Evolutionary conservation across 805 yeast genomes (phyloP).

Genomic region (Suhomyces prunicola): DNA sequence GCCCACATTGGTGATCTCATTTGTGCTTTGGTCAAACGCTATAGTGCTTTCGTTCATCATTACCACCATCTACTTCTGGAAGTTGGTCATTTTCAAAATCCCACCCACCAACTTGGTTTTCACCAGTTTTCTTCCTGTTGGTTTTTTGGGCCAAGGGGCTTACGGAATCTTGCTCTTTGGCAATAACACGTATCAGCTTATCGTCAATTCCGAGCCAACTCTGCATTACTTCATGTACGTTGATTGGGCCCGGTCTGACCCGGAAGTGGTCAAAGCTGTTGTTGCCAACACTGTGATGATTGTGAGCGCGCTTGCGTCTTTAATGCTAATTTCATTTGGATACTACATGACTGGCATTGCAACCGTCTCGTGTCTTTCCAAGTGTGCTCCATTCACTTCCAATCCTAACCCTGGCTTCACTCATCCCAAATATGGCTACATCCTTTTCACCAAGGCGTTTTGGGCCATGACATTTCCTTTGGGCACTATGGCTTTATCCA

Average conservation of each 20-base stretch:
- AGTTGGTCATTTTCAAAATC: constrained; percentile 53
- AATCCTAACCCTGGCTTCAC: constrained; percentile 21
- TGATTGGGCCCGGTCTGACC: background rate
- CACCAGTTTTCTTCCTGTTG: constrained; percentile 75
- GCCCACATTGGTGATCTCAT: constrained; percentile 52
- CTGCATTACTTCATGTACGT: constrained; percentile 1
- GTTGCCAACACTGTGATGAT: constrained; percentile 1
- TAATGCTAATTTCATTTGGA: constrained; percentile 56
- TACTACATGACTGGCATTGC: constrained; percentile 46
- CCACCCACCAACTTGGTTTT: constrained; percentile 57
- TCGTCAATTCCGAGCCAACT: constrained; percentile 8
- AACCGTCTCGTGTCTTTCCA: constrained; percentile 39
- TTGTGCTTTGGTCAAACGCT: constrained; percentile 69
- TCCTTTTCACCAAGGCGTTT: constrained; percentile 26
- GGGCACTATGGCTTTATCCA: constrained; percentile 67
- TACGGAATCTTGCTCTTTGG: constrained; percentile 62
- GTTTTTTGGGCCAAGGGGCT: constrained; percentile 84
- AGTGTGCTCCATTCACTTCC: constrained; percentile 32
- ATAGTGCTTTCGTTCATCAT: constrained; percentile 52
- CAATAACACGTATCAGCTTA: constrained; percentile 29
- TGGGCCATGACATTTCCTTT: constrained; percentile 92
- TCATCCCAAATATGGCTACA: constrained; percentile 17
- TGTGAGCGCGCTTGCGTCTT: constrained; percentile 11
- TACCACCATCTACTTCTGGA: constrained; percentile 57
- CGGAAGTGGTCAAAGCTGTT: background rate